Evolutionary conservation across 2,329 filamentous ascomycete genomes (phyloP).

Genomic region (Sporothrix phasma): DNA sequence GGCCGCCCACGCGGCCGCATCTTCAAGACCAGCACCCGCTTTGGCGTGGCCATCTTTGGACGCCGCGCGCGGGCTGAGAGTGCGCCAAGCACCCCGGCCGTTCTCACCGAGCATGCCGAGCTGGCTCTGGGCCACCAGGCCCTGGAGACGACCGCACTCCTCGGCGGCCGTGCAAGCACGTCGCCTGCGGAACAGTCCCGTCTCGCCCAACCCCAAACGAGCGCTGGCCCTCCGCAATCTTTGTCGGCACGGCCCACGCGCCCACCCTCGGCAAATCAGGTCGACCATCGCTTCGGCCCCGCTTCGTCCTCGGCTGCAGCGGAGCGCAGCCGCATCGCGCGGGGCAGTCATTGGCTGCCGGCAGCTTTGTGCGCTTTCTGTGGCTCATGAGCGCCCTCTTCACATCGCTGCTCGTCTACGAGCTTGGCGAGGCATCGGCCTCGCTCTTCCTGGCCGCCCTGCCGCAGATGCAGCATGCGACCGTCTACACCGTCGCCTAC

Average conservation of each 20-base stretch:
- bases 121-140: not conserved
- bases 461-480: constrained; percentile 43
- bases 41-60: not conserved
- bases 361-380: constrained; percentile 57
- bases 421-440: constrained; percentile 57
- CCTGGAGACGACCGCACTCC: constrained; percentile 19
- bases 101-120: not conserved
- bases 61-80: not conserved
- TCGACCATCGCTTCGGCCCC: not conserved
- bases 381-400: constrained; percentile 59
- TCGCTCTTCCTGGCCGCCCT: constrained; percentile 58
- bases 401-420: constrained; percentile 54
- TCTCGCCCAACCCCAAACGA: too few relatives aligned
- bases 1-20: not conserved
- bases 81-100: not conserved
- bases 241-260: not conserved
- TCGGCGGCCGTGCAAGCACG: constrained; percentile 18
- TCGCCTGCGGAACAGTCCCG: not conserved
- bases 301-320: constrained; percentile 29
- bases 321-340: not conserved
- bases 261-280: not conserved
- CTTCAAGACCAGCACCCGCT: not conserved
- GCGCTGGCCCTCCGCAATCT: not conserved
- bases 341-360: constrained; percentile 45
- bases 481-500: constrained; percentile 56